Conservation (phyloP, 2,329 filamentous ascomycete genomes). For the Epichloe festucae region DNA sequence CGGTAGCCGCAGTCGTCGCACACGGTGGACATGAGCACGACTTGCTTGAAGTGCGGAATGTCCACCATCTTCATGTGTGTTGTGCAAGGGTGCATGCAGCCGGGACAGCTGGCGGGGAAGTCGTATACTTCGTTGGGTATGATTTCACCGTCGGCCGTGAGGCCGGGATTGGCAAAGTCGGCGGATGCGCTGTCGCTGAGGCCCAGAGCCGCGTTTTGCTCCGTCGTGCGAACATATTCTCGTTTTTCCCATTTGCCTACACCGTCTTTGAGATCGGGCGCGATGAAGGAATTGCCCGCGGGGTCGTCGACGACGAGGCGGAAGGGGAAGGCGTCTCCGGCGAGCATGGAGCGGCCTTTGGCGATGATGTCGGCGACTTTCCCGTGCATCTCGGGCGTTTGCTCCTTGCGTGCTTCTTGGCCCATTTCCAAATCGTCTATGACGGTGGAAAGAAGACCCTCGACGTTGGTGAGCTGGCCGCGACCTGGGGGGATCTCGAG, state of each 20-base stretch:
- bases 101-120: slow-evolving; percentile 84
- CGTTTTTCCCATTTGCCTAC: slow-evolving; percentile 81
- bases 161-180: slow-evolving; percentile 36
- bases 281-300: slow-evolving; percentile 92
- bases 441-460: slow-evolving; percentile 70
- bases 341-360: slow-evolving; percentile 64
- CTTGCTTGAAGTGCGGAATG: slow-evolving; percentile 95
- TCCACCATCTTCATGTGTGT: slow-evolving; percentile 99
- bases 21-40: slow-evolving; percentile 87
- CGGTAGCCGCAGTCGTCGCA: slow-evolving; percentile 89
- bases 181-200: slow-evolving; percentile 50
- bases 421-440: slow-evolving; percentile 69
- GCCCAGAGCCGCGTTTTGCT: slow-evolving; percentile 79
- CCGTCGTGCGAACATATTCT: slow-evolving; percentile 69
- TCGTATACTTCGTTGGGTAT: slow-evolving; percentile 85
- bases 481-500: slow-evolving; percentile 91
- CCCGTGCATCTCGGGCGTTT: slow-evolving; percentile 62
- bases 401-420: slow-evolving; percentile 68
- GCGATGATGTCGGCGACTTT: slow-evolving; percentile 68
- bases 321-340: slow-evolving; percentile 72
- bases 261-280: slow-evolving; percentile 66
- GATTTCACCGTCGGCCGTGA: slow-evolving; percentile 58
- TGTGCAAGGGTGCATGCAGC: slow-evolving; percentile 71
- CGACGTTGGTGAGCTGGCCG: slow-evolving; percentile 85
- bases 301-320: slow-evolving; percentile 79